A percentile compares a stretch with the other conserved stretches of the same genome.
These are phyloP conservation scores for Coemansia asiatica DNA, from an alignment of 192 early-diverging fungal species.

Conservation along the genomic window DNA sequence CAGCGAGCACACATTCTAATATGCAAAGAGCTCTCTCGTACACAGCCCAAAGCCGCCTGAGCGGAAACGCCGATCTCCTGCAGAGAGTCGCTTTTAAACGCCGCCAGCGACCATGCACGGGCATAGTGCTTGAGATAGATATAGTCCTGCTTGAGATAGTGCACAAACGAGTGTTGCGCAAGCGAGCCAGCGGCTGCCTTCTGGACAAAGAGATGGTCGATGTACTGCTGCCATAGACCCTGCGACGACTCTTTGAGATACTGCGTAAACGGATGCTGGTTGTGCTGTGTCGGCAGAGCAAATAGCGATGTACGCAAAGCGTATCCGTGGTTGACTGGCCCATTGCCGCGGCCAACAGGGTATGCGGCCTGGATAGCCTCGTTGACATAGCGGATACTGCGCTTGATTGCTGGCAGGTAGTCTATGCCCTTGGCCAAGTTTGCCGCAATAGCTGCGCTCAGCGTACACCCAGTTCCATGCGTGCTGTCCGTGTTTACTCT, in stretches of 20 bases:
- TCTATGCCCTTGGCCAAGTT: slow-evolving; percentile 60
- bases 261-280: slow-evolving; percentile 51
- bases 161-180: slow-evolving; percentile 64
- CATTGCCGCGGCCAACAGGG: slow-evolving; percentile 65
- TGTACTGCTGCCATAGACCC: slow-evolving; percentile 64
- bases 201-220: slow-evolving; percentile 72
- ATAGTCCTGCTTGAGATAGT: slow-evolving; percentile 86
- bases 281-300: slow-evolving; percentile 45
- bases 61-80: slow-evolving; percentile 61
- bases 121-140: slow-evolving; percentile 79
- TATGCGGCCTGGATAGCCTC: slow-evolving; percentile 64
- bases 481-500: slow-evolving; percentile 70
- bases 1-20: slow-evolving; percentile 70
- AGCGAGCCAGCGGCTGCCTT: slow-evolving; percentile 75
- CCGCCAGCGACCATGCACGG: slow-evolving; percentile 70
- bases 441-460: slow-evolving; percentile 78
- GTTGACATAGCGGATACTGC: slow-evolving; percentile 63
- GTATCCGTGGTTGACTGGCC: slow-evolving; percentile 71
- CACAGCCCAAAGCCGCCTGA: slow-evolving; percentile 65
- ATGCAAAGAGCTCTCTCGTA: slow-evolving; percentile 67
- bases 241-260: slow-evolving; percentile 41
- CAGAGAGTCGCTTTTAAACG: slow-evolving; percentile 67
- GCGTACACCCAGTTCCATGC: slow-evolving; percentile 88
- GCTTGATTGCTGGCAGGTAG: slow-evolving; percentile 56
- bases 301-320: slow-evolving; percentile 10